Evolutionary conservation across 495 filamentous ascomycete genomes (phyloP), one percentile per base, ranked within the genome.

Genomic region (Trichoderma parareesei): DNA sequence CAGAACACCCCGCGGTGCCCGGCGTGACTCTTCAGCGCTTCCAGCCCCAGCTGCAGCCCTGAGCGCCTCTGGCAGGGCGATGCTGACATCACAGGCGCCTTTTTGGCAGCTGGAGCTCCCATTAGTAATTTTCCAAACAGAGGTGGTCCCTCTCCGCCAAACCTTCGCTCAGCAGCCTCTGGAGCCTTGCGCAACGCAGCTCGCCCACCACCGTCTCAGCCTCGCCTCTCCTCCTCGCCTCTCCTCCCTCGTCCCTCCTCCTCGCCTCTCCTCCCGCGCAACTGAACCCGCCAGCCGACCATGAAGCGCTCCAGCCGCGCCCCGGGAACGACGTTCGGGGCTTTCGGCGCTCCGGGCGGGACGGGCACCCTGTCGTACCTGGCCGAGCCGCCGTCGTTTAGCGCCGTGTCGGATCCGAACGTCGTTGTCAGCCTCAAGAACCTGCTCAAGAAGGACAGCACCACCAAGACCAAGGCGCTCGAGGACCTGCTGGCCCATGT

Each of bases 371-470:
- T 98, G 80, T 96, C 93, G 44, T 97, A 95, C 75, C 83, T 97
- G 59, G 78, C 87, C 57, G 92, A 93, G 70, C 90, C 91, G 2
- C 93, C 90, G 63, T 87, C 97, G 74, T 82, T 97, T 60, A 88
- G 87, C 40, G 76, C 71, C 38, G 86, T 98, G 65, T 89, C 84
- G 13, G 87, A 96, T 61, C 79, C 91, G 38, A 89, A 92, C 70
- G 78, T 94, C 60, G 84, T 91, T 14, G 92, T 99, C 9, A 83
- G 88, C 27, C 93, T 96, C 79, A 96, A 97, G 73, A 95, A 93
- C 69, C 80, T 97, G 16, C 82, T 86, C 59, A 99, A 98, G 77
- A 96, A 92, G 74, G 93, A 97, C 77, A 88, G 88, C 65, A 93
- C 85, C 14, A 99, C 95, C 38, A 93, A 95, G 69, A 81, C 88